Conservation (phyloP, 2,329 filamentous ascomycete genomes). For the Trichoderma endophyticum region DNA sequence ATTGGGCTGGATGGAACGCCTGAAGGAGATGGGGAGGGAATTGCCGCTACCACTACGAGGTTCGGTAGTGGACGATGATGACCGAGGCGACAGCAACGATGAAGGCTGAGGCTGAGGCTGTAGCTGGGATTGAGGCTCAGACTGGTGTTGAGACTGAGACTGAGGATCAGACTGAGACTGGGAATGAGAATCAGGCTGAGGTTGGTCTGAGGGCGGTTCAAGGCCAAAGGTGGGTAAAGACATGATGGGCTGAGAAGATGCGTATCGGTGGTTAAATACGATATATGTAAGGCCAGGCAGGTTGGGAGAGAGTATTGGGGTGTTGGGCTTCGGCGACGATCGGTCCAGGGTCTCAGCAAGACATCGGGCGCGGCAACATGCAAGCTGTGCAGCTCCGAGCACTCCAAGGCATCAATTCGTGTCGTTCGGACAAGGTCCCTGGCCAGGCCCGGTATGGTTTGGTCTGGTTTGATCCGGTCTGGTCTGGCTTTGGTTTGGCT, state of each 20-base stretch:
- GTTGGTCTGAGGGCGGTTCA: neutral
- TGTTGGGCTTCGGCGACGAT: slow-evolving; percentile 18
- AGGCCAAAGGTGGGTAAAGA: slow-evolving; percentile 17
- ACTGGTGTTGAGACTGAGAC: slow-evolving; percentile 22
- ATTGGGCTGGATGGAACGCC: slow-evolving; percentile 47
- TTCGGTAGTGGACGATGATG: slow-evolving; percentile 23
- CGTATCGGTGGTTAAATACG: slow-evolving; percentile 15
- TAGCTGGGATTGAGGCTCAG: slow-evolving; percentile 2
- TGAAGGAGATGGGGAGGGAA: slow-evolving; percentile 48
- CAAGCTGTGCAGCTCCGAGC: slow-evolving; percentile 18
- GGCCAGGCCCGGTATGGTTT: neutral
- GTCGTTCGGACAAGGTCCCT: slow-evolving; percentile 18
- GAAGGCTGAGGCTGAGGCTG: slow-evolving; percentile 25
- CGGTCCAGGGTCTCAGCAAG: slow-evolving; percentile 18
- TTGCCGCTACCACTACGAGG: slow-evolving; percentile 33
- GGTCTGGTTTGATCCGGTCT: neutral
- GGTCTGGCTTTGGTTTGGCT: neutral
- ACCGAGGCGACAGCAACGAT: slow-evolving; percentile 25
- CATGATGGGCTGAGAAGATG: slow-evolving; percentile 14
- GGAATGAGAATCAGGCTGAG: slow-evolving; percentile 13
- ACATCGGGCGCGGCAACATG: slow-evolving; percentile 20
- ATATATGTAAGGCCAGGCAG: neutral
- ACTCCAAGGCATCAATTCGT: slow-evolving; percentile 13
- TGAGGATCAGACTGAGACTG: slow-evolving; percentile 18
- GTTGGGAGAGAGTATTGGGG: slow-evolving; percentile 14